phyloP scores from a whole-genome alignment of 169 alveolate genomes.

The Eimeria maxima region DNA sequence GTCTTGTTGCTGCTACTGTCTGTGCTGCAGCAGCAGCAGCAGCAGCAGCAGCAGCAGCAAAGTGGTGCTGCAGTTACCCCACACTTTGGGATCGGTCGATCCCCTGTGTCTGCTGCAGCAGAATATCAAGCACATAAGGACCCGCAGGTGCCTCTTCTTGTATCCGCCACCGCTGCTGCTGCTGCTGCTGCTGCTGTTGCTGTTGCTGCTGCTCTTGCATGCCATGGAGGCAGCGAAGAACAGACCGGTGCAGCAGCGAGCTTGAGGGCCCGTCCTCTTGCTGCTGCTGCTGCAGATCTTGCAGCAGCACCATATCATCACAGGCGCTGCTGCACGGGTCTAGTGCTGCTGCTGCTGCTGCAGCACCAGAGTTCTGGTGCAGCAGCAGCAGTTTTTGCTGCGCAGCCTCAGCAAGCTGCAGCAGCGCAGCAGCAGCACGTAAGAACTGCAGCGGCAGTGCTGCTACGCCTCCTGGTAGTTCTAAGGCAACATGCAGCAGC shows the following conservation, averaged over 20 bases:
- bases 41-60: too few species aligned
- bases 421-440: conserved; percentile 5
- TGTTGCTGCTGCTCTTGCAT: background rate
- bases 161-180: background rate
- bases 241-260: background rate
- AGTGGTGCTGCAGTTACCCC: too few species aligned
- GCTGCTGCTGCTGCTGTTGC: conserved; percentile 28
- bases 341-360: background rate
- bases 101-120: background rate
- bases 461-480: background rate
- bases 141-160: background rate
- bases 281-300: conserved; percentile 1
- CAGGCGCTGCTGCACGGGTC: too few species aligned
- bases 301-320: too few species aligned
- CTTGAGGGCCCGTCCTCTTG: background rate
- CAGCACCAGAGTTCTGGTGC: background rate
- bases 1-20: too few species aligned
- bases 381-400: background rate
- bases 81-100: too few species aligned
- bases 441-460: conserved; percentile 1
- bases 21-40: too few species aligned
- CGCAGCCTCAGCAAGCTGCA: background rate
- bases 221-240: background rate
- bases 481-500: background rate
- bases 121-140: background rate